Base-by-base conservation (phyloP, 805 yeast genomes). In the Saccharomyces jurei region DNA sequence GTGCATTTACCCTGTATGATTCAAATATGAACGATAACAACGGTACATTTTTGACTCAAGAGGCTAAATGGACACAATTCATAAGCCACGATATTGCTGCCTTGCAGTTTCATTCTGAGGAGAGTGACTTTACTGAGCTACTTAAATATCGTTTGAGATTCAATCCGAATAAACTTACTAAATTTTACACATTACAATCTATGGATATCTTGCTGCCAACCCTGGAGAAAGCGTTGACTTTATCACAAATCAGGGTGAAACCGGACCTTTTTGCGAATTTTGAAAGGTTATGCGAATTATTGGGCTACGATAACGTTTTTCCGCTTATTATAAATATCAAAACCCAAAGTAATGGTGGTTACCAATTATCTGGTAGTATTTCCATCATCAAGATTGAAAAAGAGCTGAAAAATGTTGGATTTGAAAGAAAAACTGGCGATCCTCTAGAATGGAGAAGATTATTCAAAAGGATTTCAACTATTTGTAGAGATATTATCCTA, bases 381-480 rank as follows among this genome's bases (percentile, higher is more conserved):
- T 72, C 71, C 28, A 73, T 82, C 10, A 64, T 72, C 2, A 66
- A 69, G 41, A 63, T 78, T 0, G 75, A 72, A 31, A 71, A 72
- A 29, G 64, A 67, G 10, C 70, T 77, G 52, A 76, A 79, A 54
- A 78, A 77, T 51, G 74, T 85, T 0, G 81, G 78, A 52, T 83
- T 85, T 60, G 67, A 77, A 41, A 81, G 81, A 59, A 71, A 77
- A 2, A 75, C 76, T 36, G 88, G 87, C 0, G 89, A 85, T 68
- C 89, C 90, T 0, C 64, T 85, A 46, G 90, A 85, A 65, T 85
- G 90, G 90, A 75, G 90, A 67, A 69, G 82, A 14, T 70, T 85
- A 21, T 85, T 86, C 69, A 82, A 82, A 62, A 74, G 75, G 49
- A 74, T 82, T 30, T 78, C 84, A 0, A 66, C 80, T 10, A 63